Base-by-base conservation (phyloP, 2,329 filamentous ascomycete genomes). In the Teratosphaeria pseudoeucalypti region DNA sequence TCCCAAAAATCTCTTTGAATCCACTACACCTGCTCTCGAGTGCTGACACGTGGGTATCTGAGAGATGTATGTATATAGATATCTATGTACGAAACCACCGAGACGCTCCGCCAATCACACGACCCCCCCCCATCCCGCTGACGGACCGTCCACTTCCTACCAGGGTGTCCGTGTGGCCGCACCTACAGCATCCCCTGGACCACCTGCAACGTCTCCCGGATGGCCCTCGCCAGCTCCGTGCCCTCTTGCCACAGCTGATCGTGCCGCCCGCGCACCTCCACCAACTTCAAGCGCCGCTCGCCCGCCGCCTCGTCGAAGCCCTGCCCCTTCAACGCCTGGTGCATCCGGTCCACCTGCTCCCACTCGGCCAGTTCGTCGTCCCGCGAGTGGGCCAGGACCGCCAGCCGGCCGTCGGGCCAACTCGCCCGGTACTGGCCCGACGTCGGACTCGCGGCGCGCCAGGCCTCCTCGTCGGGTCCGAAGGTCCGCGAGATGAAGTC, bases 221-320 rank as follows among this genome's bases (percentile, higher is more conserved):
- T 68, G 54, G 77, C 65, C 57, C 73, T 73, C 32, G 81, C 83
- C 55, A 88, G 70, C 64, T 84, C 80, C 37, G 70, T 69, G 16
- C 86, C 86, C 60, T 82, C 78, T 68, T 81, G 69, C 83, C 85
- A 88, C 2, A 87, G 75, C 63, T 81, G 79, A 71, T 89, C 82
- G 71, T 90, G 87, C 43, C 76, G 76, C 4, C 83, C 86, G 9
- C 70, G 72, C 57, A 85, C 68, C 65, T 82, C 78, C 62, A 79
- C 61, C 6, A 72, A 72, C 70, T 72, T 78, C 62, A 66, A 68
- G 61, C 62, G 66, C 63, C 66, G 68, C 58, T 65, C 67, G 53
- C 58, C 70, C 61, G 57, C 70, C 68, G 58, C 62, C 62, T 65
- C 68, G 7, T 62, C 62, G 68, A 74, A 78, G 0, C 74, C 76